phyloP scores from a whole-genome alignment of 441 rosid genomes.

The Omphalea diandra region DNA sequence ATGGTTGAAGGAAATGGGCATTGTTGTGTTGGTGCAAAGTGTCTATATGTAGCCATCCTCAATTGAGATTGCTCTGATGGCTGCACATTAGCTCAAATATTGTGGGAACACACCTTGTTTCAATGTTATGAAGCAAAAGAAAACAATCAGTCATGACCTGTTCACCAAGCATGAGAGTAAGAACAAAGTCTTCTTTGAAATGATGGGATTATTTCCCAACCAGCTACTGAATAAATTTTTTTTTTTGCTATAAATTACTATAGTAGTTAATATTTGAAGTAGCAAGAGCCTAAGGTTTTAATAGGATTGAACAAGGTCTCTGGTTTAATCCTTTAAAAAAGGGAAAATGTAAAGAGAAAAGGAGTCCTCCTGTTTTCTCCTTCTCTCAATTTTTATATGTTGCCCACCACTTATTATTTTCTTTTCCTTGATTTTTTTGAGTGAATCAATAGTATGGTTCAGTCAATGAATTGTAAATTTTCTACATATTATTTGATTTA shows the following conservation, averaged over 20 bases:
- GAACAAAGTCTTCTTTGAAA: background rate
- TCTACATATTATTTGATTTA: background rate
- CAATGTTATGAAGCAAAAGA: background rate
- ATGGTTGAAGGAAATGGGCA: background rate
- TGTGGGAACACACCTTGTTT: background rate
- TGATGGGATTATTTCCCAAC: background rate
- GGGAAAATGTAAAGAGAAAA: background rate
- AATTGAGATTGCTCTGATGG: background rate
- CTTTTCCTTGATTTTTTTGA: background rate
- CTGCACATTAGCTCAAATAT: background rate
- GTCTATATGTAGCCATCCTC: background rate
- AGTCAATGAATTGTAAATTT: background rate
- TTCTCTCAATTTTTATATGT: background rate
- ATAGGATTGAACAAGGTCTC: background rate
- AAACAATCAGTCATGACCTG: background rate
- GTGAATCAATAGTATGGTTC: background rate
- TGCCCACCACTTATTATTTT: background rate
- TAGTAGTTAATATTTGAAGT: background rate
- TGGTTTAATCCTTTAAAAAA: background rate
- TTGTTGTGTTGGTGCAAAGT: background rate
- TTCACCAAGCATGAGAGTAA: background rate
- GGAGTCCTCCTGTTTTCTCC: background rate
- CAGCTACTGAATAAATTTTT: background rate
- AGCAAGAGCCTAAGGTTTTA: background rate
- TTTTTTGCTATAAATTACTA: background rate